These are phyloP conservation scores for Acanthamoeba healyi DNA, from an alignment of 208 protist species.

Conservation along the genomic window DNA sequence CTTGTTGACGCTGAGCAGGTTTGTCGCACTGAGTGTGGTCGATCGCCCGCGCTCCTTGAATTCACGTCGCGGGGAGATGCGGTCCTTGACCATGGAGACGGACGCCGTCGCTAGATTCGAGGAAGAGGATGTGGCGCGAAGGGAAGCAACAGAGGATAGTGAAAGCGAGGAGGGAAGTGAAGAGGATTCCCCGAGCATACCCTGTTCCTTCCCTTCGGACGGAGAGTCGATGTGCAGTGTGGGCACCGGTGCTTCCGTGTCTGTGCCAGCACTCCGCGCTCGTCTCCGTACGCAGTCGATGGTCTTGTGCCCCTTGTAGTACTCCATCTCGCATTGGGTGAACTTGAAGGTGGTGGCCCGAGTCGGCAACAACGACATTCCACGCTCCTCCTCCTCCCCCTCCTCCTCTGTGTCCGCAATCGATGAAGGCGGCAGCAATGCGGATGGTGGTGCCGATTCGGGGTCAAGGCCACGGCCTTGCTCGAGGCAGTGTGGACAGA, in stretches of 20 bases:
- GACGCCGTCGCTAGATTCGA: not conserved
- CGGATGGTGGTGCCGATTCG: not conserved
- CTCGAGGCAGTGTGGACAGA: constrained; percentile 44
- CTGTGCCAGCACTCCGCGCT: not conserved
- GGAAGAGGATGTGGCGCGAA: not conserved
- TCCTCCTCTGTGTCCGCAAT: not conserved
- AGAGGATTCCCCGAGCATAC: no score
- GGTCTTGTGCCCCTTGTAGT: not conserved
- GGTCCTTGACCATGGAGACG: not conserved
- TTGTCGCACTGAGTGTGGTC: not conserved
- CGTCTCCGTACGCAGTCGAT: not conserved
- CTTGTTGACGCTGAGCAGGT: not conserved
- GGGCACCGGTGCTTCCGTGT: not conserved
- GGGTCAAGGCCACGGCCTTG: not conserved
- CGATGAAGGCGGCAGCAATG: no score
- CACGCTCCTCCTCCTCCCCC: not conserved
- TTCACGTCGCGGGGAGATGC: not conserved
- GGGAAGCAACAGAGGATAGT: not conserved
- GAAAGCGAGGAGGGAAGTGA: no score
- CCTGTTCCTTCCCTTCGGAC: no score
- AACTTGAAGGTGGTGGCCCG: not conserved
- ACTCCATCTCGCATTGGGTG: constrained; percentile 29
- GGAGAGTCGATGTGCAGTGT: no score
- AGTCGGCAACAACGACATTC: not conserved
- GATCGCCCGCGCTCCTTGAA: not conserved